Percentiles rank a stretch among this genome's conserved stretches.
Evolutionary conservation across 2,329 filamentous ascomycete species (phyloP).

Genomic region (Dactylellina haptotyla): DNA sequence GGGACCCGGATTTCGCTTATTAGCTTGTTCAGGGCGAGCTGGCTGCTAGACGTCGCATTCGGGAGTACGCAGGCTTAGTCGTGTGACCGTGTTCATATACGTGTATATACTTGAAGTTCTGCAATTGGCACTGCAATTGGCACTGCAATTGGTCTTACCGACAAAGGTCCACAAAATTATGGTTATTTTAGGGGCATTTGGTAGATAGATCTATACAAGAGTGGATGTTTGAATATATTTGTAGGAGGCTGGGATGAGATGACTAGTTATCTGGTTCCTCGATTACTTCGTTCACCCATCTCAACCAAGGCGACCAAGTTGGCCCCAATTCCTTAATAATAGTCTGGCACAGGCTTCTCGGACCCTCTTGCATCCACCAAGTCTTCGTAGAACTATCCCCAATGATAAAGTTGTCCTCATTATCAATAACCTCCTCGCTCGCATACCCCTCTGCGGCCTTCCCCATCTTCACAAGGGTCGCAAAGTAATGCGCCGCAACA

Average conservation of each 20-base stretch:
- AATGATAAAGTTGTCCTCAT: slow-evolving; percentile 2
- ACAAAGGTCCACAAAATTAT: too few relatives aligned
- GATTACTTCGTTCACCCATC: not conserved
- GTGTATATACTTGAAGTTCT: too few relatives aligned
- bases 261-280: not conserved
- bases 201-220: not conserved
- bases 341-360: slow-evolving; percentile 3
- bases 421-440: not conserved
- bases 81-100: too few relatives aligned
- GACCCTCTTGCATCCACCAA: slow-evolving; percentile 2
- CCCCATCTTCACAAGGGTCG: not conserved
- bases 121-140: too few relatives aligned
- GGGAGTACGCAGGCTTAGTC: too few relatives aligned
- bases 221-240: not conserved
- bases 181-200: too few relatives aligned
- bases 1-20: too few relatives aligned
- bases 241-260: not conserved
- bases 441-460: not conserved
- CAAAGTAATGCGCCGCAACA: not conserved
- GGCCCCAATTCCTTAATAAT: slow-evolving; percentile 1
- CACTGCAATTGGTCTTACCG: too few relatives aligned
- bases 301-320: not conserved
- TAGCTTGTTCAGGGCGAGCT: too few relatives aligned
- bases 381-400: not conserved
- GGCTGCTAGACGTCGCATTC: too few relatives aligned